Evolutionary conservation across 2,329 filamentous ascomycete genomes (phyloP).

Genomic region (Sclerotiophoma versabilis): DNA sequence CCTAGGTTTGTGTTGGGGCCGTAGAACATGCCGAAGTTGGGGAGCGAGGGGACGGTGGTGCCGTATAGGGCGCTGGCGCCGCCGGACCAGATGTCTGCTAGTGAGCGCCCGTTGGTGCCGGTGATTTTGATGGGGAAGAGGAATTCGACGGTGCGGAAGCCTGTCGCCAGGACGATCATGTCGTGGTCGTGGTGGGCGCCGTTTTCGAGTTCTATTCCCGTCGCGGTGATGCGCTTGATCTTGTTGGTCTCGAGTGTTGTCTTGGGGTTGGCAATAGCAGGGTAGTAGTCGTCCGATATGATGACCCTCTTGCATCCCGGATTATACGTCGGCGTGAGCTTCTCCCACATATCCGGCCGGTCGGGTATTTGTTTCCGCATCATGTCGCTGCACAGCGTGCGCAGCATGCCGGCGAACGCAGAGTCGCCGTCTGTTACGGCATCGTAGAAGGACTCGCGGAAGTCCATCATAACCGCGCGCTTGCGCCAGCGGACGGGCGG

Average conservation of each 20-base stretch:
- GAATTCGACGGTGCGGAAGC: slow-evolving; percentile 66
- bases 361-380: slow-evolving; percentile 58
- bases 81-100: slow-evolving; percentile 62
- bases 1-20: slow-evolving; percentile 64
- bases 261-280: slow-evolving; percentile 56
- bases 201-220: slow-evolving; percentile 56
- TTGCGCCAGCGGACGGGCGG: slow-evolving; percentile 60
- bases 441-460: slow-evolving; percentile 58
- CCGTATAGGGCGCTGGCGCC: slow-evolving; percentile 62
- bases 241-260: slow-evolving; percentile 59
- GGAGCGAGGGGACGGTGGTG: slow-evolving; percentile 59
- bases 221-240: slow-evolving; percentile 57
- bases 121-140: slow-evolving; percentile 64
- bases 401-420: slow-evolving; percentile 51
- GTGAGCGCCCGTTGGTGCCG: slow-evolving; percentile 52
- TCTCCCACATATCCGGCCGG: slow-evolving; percentile 60
- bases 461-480: slow-evolving; percentile 62
- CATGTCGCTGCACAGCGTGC: slow-evolving; percentile 44
- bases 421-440: slow-evolving; percentile 54
- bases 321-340: slow-evolving; percentile 61
- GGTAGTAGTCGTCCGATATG: slow-evolving; percentile 64
- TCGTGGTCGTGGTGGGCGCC: slow-evolving; percentile 59
- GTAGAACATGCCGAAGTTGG: slow-evolving; percentile 66
- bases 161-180: slow-evolving; percentile 65
- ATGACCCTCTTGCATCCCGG: slow-evolving; percentile 64